Percentiles rank a stretch among this genome's conserved stretches.
Evolutionary conservation across 345 rosid species (phyloP).

Genomic region (Brassica incana): DNA sequence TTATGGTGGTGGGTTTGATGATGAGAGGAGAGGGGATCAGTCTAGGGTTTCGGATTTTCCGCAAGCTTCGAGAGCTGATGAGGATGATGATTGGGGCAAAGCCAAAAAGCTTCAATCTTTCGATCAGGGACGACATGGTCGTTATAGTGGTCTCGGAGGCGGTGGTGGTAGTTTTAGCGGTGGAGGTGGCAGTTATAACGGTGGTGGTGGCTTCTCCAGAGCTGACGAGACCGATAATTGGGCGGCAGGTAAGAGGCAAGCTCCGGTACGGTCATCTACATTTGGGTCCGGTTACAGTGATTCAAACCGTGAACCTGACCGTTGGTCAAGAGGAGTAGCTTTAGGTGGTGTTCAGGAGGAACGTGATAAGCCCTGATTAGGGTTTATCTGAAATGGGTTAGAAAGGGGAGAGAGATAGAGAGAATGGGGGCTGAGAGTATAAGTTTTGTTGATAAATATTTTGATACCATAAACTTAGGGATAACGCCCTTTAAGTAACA

Average conservation of each 20-base stretch:
- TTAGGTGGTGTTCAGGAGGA: too few relatives aligned
- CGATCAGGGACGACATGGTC: conserved; percentile 58
- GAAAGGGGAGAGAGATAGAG: too few relatives aligned
- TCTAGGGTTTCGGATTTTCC: conserved; percentile 81
- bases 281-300: too few relatives aligned
- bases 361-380: too few relatives aligned
- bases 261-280: too few relatives aligned
- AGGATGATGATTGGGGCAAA: conserved; percentile 85
- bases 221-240: conserved; percentile 93
- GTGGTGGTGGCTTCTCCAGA: conserved; percentile 47
- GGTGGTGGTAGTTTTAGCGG: neutral
- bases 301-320: too few relatives aligned
- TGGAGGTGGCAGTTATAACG: neutral
- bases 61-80: conserved; percentile 87
- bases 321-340: too few relatives aligned
- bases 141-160: conserved; percentile 48
- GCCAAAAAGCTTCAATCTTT: conserved; percentile 51
- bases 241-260: conserved; percentile 40
- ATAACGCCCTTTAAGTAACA: too few relatives aligned
- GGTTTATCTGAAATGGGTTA: too few relatives aligned
- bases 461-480: too few relatives aligned
- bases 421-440: too few relatives aligned
- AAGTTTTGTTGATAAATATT: too few relatives aligned
- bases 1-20: conserved; percentile 84
- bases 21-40: conserved; percentile 62